phyloP scores from a whole-genome alignment of 2,329 filamentous ascomycete species.

The Periconia macrospinosa region DNA sequence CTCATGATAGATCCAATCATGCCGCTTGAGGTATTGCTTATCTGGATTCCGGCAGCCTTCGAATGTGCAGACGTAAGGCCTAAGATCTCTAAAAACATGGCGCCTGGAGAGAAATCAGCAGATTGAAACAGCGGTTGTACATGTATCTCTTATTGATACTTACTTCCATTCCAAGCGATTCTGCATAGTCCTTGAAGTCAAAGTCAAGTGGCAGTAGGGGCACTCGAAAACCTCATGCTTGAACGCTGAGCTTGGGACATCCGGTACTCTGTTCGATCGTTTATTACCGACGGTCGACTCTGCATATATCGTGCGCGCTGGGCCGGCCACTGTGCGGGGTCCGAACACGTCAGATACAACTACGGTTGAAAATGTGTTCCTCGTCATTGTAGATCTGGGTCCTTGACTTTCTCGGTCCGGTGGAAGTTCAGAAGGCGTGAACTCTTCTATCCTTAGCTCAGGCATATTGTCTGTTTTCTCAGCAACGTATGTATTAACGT shows the following conservation, averaged over 20 bases:
- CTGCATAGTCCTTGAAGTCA: neutral
- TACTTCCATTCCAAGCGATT: constrained; percentile 8
- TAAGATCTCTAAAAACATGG: constrained; percentile 11
- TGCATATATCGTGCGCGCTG: constrained; percentile 5
- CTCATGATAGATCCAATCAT: constrained; percentile 13
- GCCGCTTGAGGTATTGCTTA: constrained; percentile 6
- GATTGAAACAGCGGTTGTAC: too few relatives aligned
- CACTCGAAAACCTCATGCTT: neutral
- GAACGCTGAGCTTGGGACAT: constrained; percentile 1
- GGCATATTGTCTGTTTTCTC: too few relatives aligned
- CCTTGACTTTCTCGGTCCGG: too few relatives aligned
- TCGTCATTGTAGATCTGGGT: too few relatives aligned
- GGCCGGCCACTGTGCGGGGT: neutral
- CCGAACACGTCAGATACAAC: constrained; percentile 1
- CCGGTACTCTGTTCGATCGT: constrained; percentile 5
- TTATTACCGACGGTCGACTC: constrained; percentile 1
- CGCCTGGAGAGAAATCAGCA: neutral
- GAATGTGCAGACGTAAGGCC: constrained; percentile 14
- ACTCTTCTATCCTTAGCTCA: too few relatives aligned
- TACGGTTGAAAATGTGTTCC: constrained; percentile 5
- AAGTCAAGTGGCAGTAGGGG: constrained; percentile 4
- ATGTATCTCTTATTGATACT: neutral
- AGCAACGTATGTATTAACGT: too few relatives aligned
- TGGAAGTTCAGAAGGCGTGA: too few relatives aligned
- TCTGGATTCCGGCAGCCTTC: constrained; percentile 5